These are phyloP conservation scores for Ambrosia hybrid DNA, from an alignment of 140 eudicot genomes.

Conservation along the genomic window DNA sequence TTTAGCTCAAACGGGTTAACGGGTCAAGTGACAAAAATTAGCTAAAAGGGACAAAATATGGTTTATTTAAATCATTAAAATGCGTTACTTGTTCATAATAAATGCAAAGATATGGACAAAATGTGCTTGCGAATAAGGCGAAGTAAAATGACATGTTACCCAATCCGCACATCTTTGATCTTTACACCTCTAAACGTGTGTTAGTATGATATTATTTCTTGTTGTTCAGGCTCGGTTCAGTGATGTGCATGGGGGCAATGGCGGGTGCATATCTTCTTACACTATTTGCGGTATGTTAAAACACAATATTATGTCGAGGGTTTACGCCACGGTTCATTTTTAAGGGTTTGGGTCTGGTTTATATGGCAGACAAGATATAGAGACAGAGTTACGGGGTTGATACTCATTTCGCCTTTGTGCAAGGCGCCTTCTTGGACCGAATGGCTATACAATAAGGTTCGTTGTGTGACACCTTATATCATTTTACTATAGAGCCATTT, in stretches of 20 bases:
- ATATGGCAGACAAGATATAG: constrained; percentile 11
- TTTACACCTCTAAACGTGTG: no score
- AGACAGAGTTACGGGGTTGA: constrained; percentile 17
- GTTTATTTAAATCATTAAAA: no score
- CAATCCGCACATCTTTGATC: no score
- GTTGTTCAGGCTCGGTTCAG: constrained; percentile 7
- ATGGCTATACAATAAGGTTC: constrained; percentile 12
- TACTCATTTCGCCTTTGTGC: constrained; percentile 11
- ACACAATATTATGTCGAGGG: not conserved
- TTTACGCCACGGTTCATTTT: not conserved
- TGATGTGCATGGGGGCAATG: constrained; percentile 10
- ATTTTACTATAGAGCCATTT: not conserved
- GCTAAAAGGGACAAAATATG: no score
- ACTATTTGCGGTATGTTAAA: constrained; percentile 10
- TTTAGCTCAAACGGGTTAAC: no score
- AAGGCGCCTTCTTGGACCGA: constrained; percentile 13
- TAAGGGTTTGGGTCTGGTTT: not conserved
- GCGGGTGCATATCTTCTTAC: constrained; percentile 26
- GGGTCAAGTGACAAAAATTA: no score
- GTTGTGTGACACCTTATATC: no score
- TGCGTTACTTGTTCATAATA: no score
- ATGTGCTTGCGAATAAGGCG: no score
- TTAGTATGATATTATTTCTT: no score
- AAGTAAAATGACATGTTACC: no score
- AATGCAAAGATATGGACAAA: no score